Evolutionary conservation across 2,329 filamentous ascomycete genomes (phyloP), one percentile per base, ranked within the genome.

Genomic region (Colletotrichum ledebouriae): DNA sequence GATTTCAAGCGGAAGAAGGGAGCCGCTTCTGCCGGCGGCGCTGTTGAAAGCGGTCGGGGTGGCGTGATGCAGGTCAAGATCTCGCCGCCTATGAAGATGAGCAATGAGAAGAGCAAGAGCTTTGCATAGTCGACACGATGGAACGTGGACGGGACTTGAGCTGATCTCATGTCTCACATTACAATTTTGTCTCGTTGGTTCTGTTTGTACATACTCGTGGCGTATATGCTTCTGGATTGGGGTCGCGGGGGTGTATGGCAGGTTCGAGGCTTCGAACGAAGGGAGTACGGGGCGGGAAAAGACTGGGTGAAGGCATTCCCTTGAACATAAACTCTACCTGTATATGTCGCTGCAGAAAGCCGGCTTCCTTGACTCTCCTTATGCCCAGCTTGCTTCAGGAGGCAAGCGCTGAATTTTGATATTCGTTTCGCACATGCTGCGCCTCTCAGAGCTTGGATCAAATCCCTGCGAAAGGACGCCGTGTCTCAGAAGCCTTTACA

Each of bases 321-420:
- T 29, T 13, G 57, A n/a, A 61, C 20, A 7, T 47, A 65, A 4
- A 5, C 7, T 55, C 41, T 17, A 20, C 39, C n/a, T 15, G 22
- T 33, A 41, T 52, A 4, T 52, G 17, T 50, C 41, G 44, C 50
- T 57, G 37, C 12, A 34, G 49, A 44, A 63, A 52, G n/a, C 15
- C 17, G 20, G 44, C 44, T n/a, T 52, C 60, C 29, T 59, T 41
- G 3, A 67, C 64, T 52, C 47, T 64, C 60, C 56, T 59, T 63
- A 63, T 67, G 59, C 64, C 64, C 64, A 49, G 53, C 53, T 42
- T 63, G 46, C 60, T 59, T 59, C 20, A 41, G 59, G 61, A 65
- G 56, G 37, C 44, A 46, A 46, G 64, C 46, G 13, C 15, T 44
- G 44, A 63, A 55, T 37, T 55, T 53, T 11, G n/a, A 42, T 50